Evolutionary conservation across 805 yeast species (phyloP), one percentile per base, ranked within the genome.

Genomic region (Tetrapisispora nanseiensis): DNA sequence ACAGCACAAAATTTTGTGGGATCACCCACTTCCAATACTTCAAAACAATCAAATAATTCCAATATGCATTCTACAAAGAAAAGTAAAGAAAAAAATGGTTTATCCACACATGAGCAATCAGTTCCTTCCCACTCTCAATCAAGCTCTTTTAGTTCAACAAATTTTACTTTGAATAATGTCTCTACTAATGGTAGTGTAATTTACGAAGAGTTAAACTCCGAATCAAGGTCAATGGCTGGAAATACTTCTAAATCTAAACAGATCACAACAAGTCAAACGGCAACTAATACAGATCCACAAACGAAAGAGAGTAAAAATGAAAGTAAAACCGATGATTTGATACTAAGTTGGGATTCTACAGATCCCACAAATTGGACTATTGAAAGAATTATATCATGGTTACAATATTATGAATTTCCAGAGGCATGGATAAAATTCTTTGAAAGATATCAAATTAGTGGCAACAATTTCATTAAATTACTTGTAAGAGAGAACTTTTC

Each of bases 381-480:
- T 48, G 76, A 71, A n/a, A 69, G 82, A 40, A 89, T 86, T 1
- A 45, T 70, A 0, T 57, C 65, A 37, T 87, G 95, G 94, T 67
- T 87, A 21, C 78, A 72, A 7, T 51, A 61, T n/a, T 72, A 86
- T 56, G 70, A 73, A 18, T 87, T 87, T 61, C 81, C 82, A 49
- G 74, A 71, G 3, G 67, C 80, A 12, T 87, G 96, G 96, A 66
- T 73, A n/a, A 73, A 68, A 4, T 72, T 78, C 15, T 82, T 87
- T 59, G 64, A 65, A 32, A 68, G 69, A 33, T 69, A 76, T 46
- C 74, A 75, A 39, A 66, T 87, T 3, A 65, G 70, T 9, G 86
- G 87, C 0, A 72, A 75, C 36, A 65, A 72, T 22, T 86, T 87
- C 51, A 59, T 86, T 20, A 78, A 74, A 39, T 65, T 87, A 50